phyloP scores from a whole-genome alignment of 768 basidiomycete species.

The Lentinus tigrinus region DNA sequence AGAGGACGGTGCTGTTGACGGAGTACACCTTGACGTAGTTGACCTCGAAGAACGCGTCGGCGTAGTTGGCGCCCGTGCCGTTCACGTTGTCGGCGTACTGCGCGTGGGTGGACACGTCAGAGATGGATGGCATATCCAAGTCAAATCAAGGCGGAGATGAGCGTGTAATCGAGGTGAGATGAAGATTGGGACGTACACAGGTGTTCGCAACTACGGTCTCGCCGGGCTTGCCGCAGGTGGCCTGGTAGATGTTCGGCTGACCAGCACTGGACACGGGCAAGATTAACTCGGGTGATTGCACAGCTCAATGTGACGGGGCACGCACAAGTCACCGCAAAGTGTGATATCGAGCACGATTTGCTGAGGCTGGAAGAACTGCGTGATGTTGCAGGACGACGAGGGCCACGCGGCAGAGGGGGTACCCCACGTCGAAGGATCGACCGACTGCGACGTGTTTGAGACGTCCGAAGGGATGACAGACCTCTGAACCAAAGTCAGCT shows the following conservation, averaged over 20 bases:
- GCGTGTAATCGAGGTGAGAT: no score
- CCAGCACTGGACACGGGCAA: slow-evolving; percentile 45
- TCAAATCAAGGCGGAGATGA: no score
- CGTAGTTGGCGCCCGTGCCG: slow-evolving; percentile 31
- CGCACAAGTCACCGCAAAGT: slow-evolving; percentile 52
- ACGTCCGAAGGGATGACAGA: slow-evolving; percentile 36
- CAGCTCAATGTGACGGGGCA: slow-evolving; percentile 3
- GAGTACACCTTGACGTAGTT: slow-evolving; percentile 55
- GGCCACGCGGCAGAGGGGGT: slow-evolving; percentile 44
- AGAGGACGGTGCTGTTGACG: neutral
- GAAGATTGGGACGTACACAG: slow-evolving; percentile 14
- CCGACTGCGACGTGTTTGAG: slow-evolving; percentile 28
- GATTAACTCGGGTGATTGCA: neutral
- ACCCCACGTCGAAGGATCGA: slow-evolving; percentile 43
- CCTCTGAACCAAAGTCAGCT: slow-evolving; percentile 28
- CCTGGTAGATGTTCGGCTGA: slow-evolving; percentile 39
- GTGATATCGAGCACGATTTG: slow-evolving; percentile 56
- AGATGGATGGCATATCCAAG: neutral
- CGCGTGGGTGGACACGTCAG: neutral
- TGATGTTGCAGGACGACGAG: slow-evolving; percentile 38
- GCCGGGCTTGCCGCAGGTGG: slow-evolving; percentile 38
- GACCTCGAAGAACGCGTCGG: slow-evolving; percentile 60
- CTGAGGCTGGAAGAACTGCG: slow-evolving; percentile 45
- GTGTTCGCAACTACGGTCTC: slow-evolving; percentile 34
- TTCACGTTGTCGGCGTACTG: slow-evolving; percentile 50